These are phyloP conservation scores for Tuber calosporum DNA, from an alignment of 495 filamentous ascomycete genomes.

Conservation along the genomic window DNA sequence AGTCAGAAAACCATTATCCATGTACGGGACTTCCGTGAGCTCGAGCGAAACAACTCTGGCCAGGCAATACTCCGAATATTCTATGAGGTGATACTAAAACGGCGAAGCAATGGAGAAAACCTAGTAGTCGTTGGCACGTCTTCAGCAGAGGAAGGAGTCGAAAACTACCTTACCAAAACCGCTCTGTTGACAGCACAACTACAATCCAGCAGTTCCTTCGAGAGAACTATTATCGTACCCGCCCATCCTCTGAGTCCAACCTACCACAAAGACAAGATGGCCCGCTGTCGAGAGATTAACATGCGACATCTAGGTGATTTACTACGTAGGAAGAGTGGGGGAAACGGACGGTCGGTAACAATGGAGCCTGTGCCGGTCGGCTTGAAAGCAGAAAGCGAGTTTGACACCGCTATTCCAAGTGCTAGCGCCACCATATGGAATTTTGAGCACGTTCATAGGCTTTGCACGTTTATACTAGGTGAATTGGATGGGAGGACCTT, in stretches of 20 bases:
- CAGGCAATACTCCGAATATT: slow-evolving; percentile 57
- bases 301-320: slow-evolving; percentile 64
- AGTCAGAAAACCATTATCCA: slow-evolving; percentile 56
- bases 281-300: slow-evolving; percentile 57
- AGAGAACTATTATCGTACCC: slow-evolving; percentile 52
- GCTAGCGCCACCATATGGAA: slow-evolving; percentile 53
- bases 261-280: slow-evolving; percentile 44
- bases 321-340: slow-evolving; percentile 43
- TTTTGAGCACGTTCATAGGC: slow-evolving; percentile 56
- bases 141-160: slow-evolving; percentile 47
- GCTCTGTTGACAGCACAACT: slow-evolving; percentile 49
- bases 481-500: slow-evolving; percentile 11
- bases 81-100: slow-evolving; percentile 60
- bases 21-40: slow-evolving; percentile 70
- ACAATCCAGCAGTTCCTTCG: slow-evolving; percentile 43
- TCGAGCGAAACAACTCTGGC: slow-evolving; percentile 59
- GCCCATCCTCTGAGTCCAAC: slow-evolving; percentile 33
- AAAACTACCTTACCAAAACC: slow-evolving; percentile 46
- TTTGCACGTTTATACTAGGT: slow-evolving; percentile 57
- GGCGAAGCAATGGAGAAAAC: slow-evolving; percentile 59
- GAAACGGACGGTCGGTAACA: slow-evolving; percentile 26
- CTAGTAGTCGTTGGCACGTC: slow-evolving; percentile 72
- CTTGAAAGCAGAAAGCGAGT: slow-evolving; percentile 28
- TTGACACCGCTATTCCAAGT: slow-evolving; percentile 36
- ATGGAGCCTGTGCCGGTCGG: slow-evolving; percentile 26